phyloP scores from a whole-genome alignment of 78 protist genomes.

The Monosiga brevicollis region DNA sequence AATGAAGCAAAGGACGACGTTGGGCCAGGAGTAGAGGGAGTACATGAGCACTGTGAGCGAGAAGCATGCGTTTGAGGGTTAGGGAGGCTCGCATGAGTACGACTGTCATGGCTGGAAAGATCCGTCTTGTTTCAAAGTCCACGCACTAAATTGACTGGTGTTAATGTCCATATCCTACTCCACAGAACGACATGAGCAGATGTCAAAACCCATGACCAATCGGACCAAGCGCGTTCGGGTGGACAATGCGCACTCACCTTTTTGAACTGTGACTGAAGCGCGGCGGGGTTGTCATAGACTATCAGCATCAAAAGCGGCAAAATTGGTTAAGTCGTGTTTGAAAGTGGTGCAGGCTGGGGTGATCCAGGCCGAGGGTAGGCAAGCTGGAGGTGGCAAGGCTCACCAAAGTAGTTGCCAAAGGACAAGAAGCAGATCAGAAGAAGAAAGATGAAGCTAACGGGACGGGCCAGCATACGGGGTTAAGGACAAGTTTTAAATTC shows the following conservation, averaged over 20 bases:
- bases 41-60: not conserved
- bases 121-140: too few species aligned
- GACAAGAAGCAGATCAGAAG: not conserved
- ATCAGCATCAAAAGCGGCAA: too few species aligned
- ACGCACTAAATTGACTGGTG: not conserved
- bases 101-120: too few species aligned
- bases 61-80: too few species aligned
- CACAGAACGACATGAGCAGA: not conserved
- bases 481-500: too few species aligned
- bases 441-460: not conserved
- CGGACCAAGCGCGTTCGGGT: too few species aligned
- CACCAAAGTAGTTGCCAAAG: constrained; percentile 4
- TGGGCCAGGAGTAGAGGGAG: constrained; percentile 38
- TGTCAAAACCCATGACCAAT: not conserved
- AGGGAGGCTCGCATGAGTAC: too few species aligned
- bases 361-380: too few species aligned
- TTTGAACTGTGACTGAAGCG: not conserved
- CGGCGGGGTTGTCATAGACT: not conserved
- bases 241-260: not conserved
- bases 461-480: not conserved
- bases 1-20: constrained; percentile 40
- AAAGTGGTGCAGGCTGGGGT: too few species aligned
- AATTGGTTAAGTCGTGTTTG: too few species aligned
- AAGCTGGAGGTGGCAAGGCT: too few species aligned
- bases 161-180: not conserved